Base-by-base conservation (phyloP, 1,284 basidiomycete genomes). In the Gastroboletus turbinatus region DNA sequence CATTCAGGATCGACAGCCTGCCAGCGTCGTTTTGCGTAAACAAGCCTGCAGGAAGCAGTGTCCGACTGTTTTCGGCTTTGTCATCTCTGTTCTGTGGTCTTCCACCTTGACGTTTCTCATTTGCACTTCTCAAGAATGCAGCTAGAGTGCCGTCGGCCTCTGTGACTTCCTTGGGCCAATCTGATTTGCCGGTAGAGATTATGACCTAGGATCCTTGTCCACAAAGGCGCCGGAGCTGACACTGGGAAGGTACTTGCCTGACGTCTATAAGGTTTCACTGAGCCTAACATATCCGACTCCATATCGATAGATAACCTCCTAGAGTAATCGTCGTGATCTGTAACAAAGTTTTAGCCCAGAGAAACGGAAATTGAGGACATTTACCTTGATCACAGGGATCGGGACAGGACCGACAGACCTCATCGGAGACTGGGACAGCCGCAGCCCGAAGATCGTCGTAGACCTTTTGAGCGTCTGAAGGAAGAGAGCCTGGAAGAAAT, bases 131-230 rank as follows among this genome's bases (percentile, higher is more conserved):
- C 53, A 95, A 72, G 61, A 84, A 77, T 29, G 84, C 76, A 14
- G 92, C 88, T 32, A 94, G 82, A 9, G 87, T 83, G 58, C 80
- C 82, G 38, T 78, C 73, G 23, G 80, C 85, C 55, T 85, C 81
- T 13, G 88, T 87, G 57, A 96, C 83, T 51, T 93, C 86, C 39
- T 78, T 79, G 38, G 83, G 81, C 94, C 94, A 96, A 73, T 96
- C 92, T 29, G 84, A 81, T 75, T 90, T 88, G 16, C 92, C 93
- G 1, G 93, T 96, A 1, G 92, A 94, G 53, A 97, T 91, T 30
- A 96, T 79, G 33, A 94, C 79, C 87, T 92, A 59, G 30, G 47
- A 49, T 42, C 32, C 42, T 44, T 33, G 42, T 57, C 21, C 27
- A 30, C 17, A 16, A 47, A 13, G 7, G 19, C 4, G 16, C 16